Conservation (phyloP, 192 early-diverging fungal genomes). For the Glomus cerebriforme region DNA sequence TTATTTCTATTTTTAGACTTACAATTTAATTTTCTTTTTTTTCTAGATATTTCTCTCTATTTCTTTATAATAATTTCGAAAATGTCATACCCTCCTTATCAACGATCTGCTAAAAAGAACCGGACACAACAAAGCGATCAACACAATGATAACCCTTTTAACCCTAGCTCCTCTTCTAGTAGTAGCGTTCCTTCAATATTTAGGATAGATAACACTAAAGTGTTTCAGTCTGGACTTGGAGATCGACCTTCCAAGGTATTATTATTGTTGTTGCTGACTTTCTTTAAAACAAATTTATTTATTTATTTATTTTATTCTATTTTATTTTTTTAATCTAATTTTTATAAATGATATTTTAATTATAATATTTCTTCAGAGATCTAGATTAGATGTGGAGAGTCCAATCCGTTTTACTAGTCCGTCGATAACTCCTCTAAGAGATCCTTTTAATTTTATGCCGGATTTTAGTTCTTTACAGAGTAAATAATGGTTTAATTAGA, state of each 20-base stretch:
- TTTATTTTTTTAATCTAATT: not conserved
- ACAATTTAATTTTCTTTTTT: not conserved
- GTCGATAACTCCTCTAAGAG: not conserved
- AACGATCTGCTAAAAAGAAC: constrained; percentile 4
- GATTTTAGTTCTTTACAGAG: not conserved
- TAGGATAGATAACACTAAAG: not conserved
- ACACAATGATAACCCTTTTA: not conserved
- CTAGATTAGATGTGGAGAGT: not conserved
- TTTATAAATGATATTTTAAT: not conserved
- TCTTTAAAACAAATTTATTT: too few species aligned
- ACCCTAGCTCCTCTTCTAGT: not conserved
- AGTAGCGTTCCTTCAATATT: not conserved
- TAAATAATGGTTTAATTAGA: not conserved
- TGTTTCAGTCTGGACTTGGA: not conserved
- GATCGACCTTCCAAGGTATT: constrained; percentile 5
- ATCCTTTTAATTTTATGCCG: constrained; percentile 4
- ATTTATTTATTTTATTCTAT: not conserved
- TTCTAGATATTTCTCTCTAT: not conserved
- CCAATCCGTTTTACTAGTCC: not conserved
- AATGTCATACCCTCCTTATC: constrained; percentile 4
- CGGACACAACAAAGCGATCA: not conserved
- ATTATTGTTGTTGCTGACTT: not conserved
- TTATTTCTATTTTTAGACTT: too few species aligned
- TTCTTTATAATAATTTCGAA: not conserved
- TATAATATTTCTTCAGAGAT: not conserved